Conservation (phyloP, 2,329 filamentous ascomycete species). For the Trichoderma hamatum region DNA sequence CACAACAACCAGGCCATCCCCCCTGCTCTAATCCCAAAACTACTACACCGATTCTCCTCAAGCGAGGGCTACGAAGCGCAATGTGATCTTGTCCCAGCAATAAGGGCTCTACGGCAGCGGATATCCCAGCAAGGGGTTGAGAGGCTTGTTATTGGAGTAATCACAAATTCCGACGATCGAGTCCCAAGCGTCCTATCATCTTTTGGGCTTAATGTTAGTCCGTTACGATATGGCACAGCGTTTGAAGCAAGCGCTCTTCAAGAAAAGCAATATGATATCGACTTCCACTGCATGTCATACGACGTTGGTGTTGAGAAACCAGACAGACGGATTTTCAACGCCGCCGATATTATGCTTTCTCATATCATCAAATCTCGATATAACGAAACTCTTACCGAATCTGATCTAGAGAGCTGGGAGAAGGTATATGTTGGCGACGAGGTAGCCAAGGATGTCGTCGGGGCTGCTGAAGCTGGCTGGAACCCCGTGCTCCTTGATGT, state of each 20-base stretch:
- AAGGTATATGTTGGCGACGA: conserved; percentile 61
- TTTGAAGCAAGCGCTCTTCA: neutral
- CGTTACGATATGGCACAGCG: conserved; percentile 35
- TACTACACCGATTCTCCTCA: conserved; percentile 58
- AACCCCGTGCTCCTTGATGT: conserved; percentile 32
- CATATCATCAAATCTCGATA: conserved; percentile 35
- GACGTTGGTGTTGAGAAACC: conserved; percentile 66
- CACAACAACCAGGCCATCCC: conserved; percentile 43
- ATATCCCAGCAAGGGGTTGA: conserved; percentile 35
- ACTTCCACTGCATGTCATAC: conserved; percentile 65
- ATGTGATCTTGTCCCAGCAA: conserved; percentile 49
- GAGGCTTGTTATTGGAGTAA: conserved; percentile 55
- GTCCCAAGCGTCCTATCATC: conserved; percentile 57
- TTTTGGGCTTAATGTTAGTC: conserved; percentile 53
- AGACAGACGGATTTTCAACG: conserved; percentile 56
- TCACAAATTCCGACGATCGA: conserved; percentile 67
- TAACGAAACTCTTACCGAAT: conserved; percentile 19
- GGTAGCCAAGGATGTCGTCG: conserved; percentile 52
- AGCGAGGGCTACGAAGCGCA: conserved; percentile 55
- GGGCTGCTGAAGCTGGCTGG: conserved; percentile 42
- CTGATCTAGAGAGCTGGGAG: conserved; percentile 37
- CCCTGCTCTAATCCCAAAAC: conserved; percentile 47
- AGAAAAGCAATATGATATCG: conserved; percentile 42
- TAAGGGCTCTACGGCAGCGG: conserved; percentile 44
- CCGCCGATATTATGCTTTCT: conserved; percentile 51